Conservation (phyloP, 1,284 basidiomycete genomes). For the Leccinum variabile region DNA sequence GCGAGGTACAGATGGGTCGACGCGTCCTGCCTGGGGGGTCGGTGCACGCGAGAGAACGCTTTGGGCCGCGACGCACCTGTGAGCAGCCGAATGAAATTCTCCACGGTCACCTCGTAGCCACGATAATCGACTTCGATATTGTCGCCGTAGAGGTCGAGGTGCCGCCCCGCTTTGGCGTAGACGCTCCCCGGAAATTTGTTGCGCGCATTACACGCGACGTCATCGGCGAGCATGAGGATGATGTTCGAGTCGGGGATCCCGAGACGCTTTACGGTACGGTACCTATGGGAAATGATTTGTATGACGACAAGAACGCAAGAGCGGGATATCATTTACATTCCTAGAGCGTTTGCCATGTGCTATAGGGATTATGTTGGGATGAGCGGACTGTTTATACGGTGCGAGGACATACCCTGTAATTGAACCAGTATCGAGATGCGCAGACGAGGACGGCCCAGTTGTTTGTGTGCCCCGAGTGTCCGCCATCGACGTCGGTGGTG, state of each 20-base stretch:
- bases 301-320: background rate
- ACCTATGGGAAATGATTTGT: slow-evolving; percentile 50
- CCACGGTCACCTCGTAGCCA: slow-evolving; percentile 96
- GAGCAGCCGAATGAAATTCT: slow-evolving; percentile 89
- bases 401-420: slow-evolving; percentile 79
- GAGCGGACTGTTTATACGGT: background rate
- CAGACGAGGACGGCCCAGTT: slow-evolving; percentile 99
- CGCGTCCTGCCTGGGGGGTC: slow-evolving; percentile 52
- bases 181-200: slow-evolving; percentile 93
- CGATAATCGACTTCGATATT: slow-evolving; percentile 98
- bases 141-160: slow-evolving; percentile 91
- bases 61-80: slow-evolving; percentile 59
- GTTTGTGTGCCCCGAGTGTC: slow-evolving; percentile 76
- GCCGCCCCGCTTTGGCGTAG: slow-evolving; percentile 77
- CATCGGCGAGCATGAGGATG: slow-evolving; percentile 98
- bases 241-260: slow-evolving; percentile 98
- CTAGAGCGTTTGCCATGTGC: slow-evolving; percentile 98
- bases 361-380: slow-evolving; percentile 33
- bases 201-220: slow-evolving; percentile 90
- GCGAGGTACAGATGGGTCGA: slow-evolving; percentile 76
- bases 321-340: slow-evolving; percentile 68
- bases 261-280: slow-evolving; percentile 95
- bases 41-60: background rate
- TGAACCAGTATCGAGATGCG: slow-evolving; percentile 97
- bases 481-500: slow-evolving; percentile 31